These are phyloP conservation scores for Globisporangium camurandrum DNA, from an alignment of 352 stramenopile genomes.

Conservation along the genomic window DNA sequence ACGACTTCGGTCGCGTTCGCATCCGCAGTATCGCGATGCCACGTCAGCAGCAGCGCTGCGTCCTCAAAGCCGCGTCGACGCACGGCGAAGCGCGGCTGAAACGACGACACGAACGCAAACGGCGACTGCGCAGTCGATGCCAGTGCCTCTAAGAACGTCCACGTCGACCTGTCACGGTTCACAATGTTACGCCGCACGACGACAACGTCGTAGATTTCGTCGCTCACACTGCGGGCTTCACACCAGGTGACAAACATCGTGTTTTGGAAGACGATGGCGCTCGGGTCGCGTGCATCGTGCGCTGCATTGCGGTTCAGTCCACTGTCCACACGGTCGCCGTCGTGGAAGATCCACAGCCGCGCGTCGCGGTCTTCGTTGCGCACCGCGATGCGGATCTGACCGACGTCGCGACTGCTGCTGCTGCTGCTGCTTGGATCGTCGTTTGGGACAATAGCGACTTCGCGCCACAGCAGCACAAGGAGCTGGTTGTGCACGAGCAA, in stretches of 20 bases:
- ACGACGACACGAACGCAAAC: constrained; percentile 35
- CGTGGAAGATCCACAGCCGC: constrained; percentile 67
- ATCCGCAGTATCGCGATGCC: constrained; percentile 37
- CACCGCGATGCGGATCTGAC: constrained; percentile 50
- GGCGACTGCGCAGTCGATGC: constrained; percentile 15
- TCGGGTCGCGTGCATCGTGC: constrained; percentile 36
- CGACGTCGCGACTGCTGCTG: constrained; percentile 15
- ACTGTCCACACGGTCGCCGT: constrained; percentile 28
- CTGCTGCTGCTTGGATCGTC: too few relatives aligned
- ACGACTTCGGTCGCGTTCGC: constrained; percentile 41
- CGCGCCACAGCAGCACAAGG: constrained; percentile 56
- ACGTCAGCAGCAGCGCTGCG: constrained; percentile 34
- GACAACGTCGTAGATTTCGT: constrained; percentile 38
- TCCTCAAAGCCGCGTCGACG: constrained; percentile 47
- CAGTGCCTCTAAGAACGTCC: constrained; percentile 34
- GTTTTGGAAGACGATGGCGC: constrained; percentile 34
- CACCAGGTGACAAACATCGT: constrained; percentile 56
- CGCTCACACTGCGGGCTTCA: constrained; percentile 20
- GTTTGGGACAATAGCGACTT: constrained; percentile 16
- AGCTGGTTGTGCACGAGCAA: constrained; percentile 53
- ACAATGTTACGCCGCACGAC: constrained; percentile 41
- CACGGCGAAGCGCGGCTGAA: constrained; percentile 34
- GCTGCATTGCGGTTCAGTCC: constrained; percentile 45
- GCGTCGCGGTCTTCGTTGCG: constrained; percentile 42
- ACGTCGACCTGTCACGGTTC: constrained; percentile 44